phyloP scores from a whole-genome alignment of 257 asterid species.

The Solanum piurae region DNA sequence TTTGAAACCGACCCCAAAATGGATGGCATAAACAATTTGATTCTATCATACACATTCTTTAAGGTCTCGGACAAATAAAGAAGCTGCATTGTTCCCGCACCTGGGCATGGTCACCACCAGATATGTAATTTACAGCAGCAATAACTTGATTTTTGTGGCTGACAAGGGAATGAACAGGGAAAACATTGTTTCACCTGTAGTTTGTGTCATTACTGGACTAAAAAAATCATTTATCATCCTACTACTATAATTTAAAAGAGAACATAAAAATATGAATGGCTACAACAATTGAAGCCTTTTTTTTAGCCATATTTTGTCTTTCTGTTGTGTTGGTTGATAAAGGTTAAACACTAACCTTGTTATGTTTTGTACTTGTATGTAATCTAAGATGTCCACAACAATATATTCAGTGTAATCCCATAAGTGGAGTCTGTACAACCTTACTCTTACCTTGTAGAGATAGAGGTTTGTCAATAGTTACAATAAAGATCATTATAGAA shows the following conservation, averaged over 20 bases:
- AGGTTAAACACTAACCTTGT: background rate
- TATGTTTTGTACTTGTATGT: background rate
- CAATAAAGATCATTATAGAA: background rate
- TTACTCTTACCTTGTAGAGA: accelerated
- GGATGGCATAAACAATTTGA: conserved; percentile 85
- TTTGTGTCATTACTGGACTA: background rate
- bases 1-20: conserved; percentile 84
- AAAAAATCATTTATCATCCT: background rate
- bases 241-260: background rate
- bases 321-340: background rate
- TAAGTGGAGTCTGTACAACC: accelerated
- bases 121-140: background rate
- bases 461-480: background rate
- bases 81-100: background rate
- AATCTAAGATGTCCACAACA: background rate
- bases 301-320: background rate
- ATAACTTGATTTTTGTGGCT: background rate
- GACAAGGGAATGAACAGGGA: background rate
- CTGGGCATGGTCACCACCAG: background rate
- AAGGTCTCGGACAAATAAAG: conserved; percentile 50
- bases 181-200: background rate
- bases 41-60: conserved; percentile 79
- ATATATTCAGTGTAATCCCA: background rate
- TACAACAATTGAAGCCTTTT: background rate
- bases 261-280: background rate